These are phyloP conservation scores for Aeschynomene evenia DNA, from an alignment of 306 rosid genomes.

Conservation along the genomic window DNA sequence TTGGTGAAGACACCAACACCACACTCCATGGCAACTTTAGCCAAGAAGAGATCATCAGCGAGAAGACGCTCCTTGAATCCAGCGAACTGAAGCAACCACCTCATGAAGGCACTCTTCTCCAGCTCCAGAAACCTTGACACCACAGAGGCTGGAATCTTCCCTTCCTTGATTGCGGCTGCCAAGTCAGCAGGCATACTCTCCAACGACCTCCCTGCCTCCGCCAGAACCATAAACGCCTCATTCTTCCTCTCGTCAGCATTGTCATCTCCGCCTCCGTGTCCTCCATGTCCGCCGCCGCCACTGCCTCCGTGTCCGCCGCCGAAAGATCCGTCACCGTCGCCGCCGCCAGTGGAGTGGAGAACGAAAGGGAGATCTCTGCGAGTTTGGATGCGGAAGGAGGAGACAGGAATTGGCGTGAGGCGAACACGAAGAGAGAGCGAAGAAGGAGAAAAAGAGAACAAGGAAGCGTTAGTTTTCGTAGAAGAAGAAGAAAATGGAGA, in stretches of 20 bases:
- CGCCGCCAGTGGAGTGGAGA: slow-evolving; percentile 28
- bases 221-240: slow-evolving; percentile 66
- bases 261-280: slow-evolving; percentile 29
- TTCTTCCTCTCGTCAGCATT: slow-evolving; percentile 29
- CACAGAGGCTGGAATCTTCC: slow-evolving; percentile 75
- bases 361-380: slow-evolving; percentile 21
- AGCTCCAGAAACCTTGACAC: slow-evolving; percentile 66
- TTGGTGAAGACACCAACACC: slow-evolving; percentile 95
- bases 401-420: slow-evolving; percentile 28
- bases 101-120: slow-evolving; percentile 55
- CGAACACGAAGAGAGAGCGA: slow-evolving; percentile 22
- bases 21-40: slow-evolving; percentile 79
- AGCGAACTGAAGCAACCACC: slow-evolving; percentile 81
- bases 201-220: slow-evolving; percentile 63
- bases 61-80: slow-evolving; percentile 85
- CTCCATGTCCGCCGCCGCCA: slow-evolving; percentile 15
- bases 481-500: slow-evolving; percentile 25
- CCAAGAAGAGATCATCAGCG: slow-evolving; percentile 91
- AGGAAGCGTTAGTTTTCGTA: slow-evolving; percentile 30
- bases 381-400: slow-evolving; percentile 24
- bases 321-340: slow-evolving; percentile 29
- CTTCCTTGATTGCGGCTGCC: slow-evolving; percentile 72
- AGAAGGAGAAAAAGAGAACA: neutral
- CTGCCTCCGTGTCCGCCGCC: slow-evolving; percentile 20
- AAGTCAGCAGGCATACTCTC: slow-evolving; percentile 75